Base-by-base conservation (phyloP, 139 green algal genomes). In the Chlorella sp. region DNA sequence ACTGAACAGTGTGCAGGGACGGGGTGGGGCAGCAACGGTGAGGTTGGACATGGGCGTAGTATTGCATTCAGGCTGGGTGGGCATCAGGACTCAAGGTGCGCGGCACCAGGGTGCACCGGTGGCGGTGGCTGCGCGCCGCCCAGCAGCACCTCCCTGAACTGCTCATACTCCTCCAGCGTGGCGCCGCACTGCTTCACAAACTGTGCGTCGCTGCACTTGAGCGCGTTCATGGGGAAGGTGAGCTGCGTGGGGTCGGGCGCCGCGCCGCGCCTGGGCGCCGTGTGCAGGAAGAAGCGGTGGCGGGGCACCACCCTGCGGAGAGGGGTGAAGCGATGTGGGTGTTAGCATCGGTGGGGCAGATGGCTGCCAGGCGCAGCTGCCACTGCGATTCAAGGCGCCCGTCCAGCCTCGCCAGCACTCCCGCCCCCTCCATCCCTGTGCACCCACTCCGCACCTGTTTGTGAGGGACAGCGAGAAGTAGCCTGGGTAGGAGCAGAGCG, bases 391-490 rank as follows among this genome's bases (percentile, higher is more conserved):
- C 36, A 54, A 69, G 60, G 60, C 30, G 6, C 69, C 20, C 43
- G 51, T n/a, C n/a, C 51, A 46, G 19, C n/a, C 48, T 36, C 75
- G 38, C 3, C 40, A 7, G 1, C n/a, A 14, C 30, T 38, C 41
- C 28, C 40, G 11, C 24, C 26, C 79, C 75, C 73, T n/a, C 14
- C 44, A 1, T 26, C 73, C n/a, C 14, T 26, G 51, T 60, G 51
- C 69, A 82, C n/a, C n/a, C n/a, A n/a, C 86, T 75, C 44, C 80
- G 48, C 88, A 94, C 70, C 93, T 86, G 70, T 93, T 82, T 17
- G 83, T 46, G 48, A 96, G 82, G 17, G 87, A 93, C 9, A 96
- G 87, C 75, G 79, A 91, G 84, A 96, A 96, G 88, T 93, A 96
- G 46, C 88, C 93, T 8, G 93, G 93, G 76, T 91, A 96, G 43